phyloP scores from a whole-genome alignment of 1,284 basidiomycete species.

The Fomitopsis palustris region DNA sequence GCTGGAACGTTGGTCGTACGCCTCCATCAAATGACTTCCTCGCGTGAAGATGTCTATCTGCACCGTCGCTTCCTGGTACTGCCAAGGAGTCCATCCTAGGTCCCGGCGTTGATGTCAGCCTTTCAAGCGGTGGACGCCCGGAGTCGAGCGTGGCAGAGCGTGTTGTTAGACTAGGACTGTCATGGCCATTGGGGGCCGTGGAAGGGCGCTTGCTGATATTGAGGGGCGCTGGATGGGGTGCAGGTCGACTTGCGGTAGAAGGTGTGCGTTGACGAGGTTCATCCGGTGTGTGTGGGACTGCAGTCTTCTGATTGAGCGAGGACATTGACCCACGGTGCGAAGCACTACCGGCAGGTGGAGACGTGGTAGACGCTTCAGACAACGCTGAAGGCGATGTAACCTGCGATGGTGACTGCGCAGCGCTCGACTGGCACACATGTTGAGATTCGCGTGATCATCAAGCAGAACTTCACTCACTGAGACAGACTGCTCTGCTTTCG shows the following conservation, averaged over 20 bases:
- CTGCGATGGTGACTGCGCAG: background rate
- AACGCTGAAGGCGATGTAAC: constrained; percentile 1
- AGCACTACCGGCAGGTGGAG: background rate
- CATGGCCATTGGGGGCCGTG: background rate
- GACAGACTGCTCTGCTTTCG: constrained; percentile 26
- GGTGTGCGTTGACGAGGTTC: background rate
- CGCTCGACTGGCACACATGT: background rate
- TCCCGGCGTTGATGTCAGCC: constrained; percentile 14
- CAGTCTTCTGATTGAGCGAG: background rate
- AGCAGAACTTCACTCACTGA: background rate
- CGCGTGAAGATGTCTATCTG: constrained; percentile 29
- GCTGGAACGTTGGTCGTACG: constrained; percentile 43
- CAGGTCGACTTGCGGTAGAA: background rate
- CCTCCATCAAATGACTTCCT: constrained; percentile 62
- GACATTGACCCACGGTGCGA: constrained; percentile 3
- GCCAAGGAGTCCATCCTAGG: constrained; percentile 20
- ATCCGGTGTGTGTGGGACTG: background rate
- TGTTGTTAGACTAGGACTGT: background rate
- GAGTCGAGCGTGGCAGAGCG: background rate
- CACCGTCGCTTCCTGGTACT: constrained; percentile 19
- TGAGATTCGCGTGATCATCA: background rate
- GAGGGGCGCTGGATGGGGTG: background rate
- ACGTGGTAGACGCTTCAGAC: background rate
- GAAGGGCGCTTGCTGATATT: background rate
- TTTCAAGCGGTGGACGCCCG: constrained; percentile 9